Percentiles rank a stretch among this genome's conserved stretches.
Evolutionary conservation across 2,329 filamentous ascomycete species (phyloP).

Genomic region (Alternaria triticina): DNA sequence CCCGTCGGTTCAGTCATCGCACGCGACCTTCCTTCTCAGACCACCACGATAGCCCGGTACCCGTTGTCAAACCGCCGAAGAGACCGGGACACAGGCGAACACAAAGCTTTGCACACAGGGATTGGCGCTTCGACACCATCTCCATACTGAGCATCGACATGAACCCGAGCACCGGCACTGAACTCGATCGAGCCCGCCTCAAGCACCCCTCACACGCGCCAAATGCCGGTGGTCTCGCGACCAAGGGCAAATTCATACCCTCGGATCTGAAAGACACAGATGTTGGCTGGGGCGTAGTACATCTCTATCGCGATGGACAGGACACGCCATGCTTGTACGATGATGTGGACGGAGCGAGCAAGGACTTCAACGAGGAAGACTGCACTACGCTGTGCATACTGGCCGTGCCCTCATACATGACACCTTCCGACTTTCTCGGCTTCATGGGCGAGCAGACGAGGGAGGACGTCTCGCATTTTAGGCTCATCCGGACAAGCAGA

Average conservation of each 20-base stretch:
- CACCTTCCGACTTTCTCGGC: slow-evolving; percentile 86
- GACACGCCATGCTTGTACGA: slow-evolving; percentile 70
- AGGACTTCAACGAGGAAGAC: slow-evolving; percentile 61
- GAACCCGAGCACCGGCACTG: slow-evolving; percentile 48
- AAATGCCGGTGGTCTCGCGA: slow-evolving; percentile 67
- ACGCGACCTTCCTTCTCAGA: slow-evolving; percentile 44
- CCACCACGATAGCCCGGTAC: slow-evolving; percentile 45
- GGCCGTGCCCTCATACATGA: slow-evolving; percentile 92
- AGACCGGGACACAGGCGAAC: slow-evolving; percentile 27
- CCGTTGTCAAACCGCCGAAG: slow-evolving; percentile 46
- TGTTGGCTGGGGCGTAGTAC: slow-evolving; percentile 89
- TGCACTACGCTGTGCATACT: slow-evolving; percentile 92
- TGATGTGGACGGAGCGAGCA: slow-evolving; percentile 47
- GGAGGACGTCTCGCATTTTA: slow-evolving; percentile 87
- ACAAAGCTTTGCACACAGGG: slow-evolving; percentile 53
- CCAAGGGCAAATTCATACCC: slow-evolving; percentile 80
- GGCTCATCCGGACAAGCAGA: slow-evolving; percentile 88
- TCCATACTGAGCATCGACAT: slow-evolving; percentile 83
- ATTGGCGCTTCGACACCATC: slow-evolving; percentile 85
- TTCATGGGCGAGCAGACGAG: slow-evolving; percentile 90
- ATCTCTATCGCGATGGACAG: slow-evolving; percentile 86
- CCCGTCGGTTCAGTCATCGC: slow-evolving; percentile 42
- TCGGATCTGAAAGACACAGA: slow-evolving; percentile 75
- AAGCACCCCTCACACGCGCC: slow-evolving; percentile 54
- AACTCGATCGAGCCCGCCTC: slow-evolving; percentile 38